These are phyloP conservation scores for Aspergillus sp. DNA, from an alignment of 2,329 filamentous ascomycete species.

Conservation along the genomic window DNA sequence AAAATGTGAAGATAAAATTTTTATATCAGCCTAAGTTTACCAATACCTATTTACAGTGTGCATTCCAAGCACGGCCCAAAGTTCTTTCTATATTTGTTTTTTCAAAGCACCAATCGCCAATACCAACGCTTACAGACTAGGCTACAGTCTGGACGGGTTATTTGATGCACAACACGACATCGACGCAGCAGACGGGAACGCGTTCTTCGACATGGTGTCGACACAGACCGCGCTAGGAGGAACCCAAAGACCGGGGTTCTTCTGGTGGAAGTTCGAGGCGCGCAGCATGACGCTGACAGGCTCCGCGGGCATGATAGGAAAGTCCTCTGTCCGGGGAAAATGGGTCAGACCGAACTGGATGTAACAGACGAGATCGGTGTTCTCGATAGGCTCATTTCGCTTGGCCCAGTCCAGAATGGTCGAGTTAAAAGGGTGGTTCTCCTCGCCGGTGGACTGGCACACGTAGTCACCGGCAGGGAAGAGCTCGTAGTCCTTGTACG, in stretches of 20 bases:
- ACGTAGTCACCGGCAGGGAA: conserved; percentile 59
- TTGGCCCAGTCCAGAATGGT: conserved; percentile 74
- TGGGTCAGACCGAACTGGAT: conserved; percentile 82
- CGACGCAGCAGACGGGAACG: no score
- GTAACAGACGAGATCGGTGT: conserved; percentile 90
- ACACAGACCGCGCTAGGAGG: conserved; percentile 56
- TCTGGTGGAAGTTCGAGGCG: conserved; percentile 76
- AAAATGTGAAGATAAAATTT: no score
- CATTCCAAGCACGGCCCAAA: no score
- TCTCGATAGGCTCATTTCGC: conserved; percentile 66
- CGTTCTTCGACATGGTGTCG: no score
- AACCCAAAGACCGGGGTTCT: conserved; percentile 79
- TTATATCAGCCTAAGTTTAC: no score
- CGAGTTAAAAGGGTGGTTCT: conserved; percentile 60
- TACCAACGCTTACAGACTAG: no score
- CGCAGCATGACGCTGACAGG: conserved; percentile 78
- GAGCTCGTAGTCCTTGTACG: no score
- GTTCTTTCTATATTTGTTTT: no score
- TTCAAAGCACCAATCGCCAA: no score
- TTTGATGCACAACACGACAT: no score
- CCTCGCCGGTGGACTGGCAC: conserved; percentile 80
- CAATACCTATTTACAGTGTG: no score
- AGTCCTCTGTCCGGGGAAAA: conserved; percentile 87
- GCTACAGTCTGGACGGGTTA: no score
- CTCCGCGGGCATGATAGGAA: conserved; percentile 86